A percentile compares a stretch with the other conserved stretches of the same genome.
Conservation (phyloP, 805 yeast species). For the Schwanniomyces occidentalis region DNA sequence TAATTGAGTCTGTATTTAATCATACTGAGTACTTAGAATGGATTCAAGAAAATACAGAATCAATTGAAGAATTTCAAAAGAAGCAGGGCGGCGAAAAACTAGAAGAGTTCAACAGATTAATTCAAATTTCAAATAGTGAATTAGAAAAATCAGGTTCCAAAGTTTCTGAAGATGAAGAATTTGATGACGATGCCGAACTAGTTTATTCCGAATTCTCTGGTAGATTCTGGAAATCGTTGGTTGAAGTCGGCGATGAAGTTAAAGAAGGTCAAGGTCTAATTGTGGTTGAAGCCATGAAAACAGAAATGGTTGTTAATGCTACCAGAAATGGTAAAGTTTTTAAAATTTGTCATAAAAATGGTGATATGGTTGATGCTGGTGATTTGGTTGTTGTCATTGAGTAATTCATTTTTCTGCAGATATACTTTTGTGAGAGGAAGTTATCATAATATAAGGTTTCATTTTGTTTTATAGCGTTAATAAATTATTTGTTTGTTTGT, state of each 20-base stretch:
- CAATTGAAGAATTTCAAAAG: slow-evolving; percentile 67
- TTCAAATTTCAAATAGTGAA: slow-evolving; percentile 79
- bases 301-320: slow-evolving; percentile 88
- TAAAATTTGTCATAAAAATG: slow-evolving; percentile 75
- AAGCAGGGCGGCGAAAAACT: slow-evolving; percentile 78
- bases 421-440: slow-evolving; percentile 3
- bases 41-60: slow-evolving; percentile 69
- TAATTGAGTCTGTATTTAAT: slow-evolving; percentile 78
- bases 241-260: slow-evolving; percentile 74
- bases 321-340: slow-evolving; percentile 69
- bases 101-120: slow-evolving; percentile 81
- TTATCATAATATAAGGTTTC: neutral
- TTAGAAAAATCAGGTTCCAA: slow-evolving; percentile 55
- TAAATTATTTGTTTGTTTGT: neutral
- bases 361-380: slow-evolving; percentile 97
- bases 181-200: slow-evolving; percentile 76
- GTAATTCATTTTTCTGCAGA: slow-evolving; percentile 15
- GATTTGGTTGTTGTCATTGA: slow-evolving; percentile 86
- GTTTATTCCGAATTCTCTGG: slow-evolving; percentile 97
- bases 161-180: slow-evolving; percentile 49
- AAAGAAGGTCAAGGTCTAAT: slow-evolving; percentile 75
- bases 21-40: slow-evolving; percentile 76
- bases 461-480: neutral
- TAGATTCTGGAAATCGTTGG: slow-evolving; percentile 92
- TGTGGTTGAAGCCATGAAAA: slow-evolving; percentile 97